phyloP scores from a whole-genome alignment of 306 rosid species.

The Trichosanthes truncata region DNA sequence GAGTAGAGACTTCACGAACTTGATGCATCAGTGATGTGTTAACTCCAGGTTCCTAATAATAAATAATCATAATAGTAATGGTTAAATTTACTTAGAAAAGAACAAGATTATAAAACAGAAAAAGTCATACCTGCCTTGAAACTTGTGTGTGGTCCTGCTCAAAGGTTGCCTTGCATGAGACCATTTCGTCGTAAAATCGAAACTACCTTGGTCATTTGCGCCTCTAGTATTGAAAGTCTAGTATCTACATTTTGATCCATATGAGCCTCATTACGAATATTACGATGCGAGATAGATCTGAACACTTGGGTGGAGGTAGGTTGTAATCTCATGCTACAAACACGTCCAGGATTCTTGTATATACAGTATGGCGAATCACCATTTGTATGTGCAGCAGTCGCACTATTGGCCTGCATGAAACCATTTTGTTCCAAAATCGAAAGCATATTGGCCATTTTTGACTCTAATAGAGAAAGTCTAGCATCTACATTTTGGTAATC shows the following conservation, averaged over 20 bases:
- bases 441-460: background rate
- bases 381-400: background rate
- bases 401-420: background rate
- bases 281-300: background rate
- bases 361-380: background rate
- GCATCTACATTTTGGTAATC: constrained; percentile 2
- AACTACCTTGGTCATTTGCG: background rate
- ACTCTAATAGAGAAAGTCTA: background rate
- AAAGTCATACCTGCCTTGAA: background rate
- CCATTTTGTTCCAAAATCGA: constrained; percentile 1
- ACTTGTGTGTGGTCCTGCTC: background rate
- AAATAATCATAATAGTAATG: background rate
- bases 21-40: background rate
- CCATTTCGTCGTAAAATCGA: background rate
- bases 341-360: constrained; percentile 3
- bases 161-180: background rate
- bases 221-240: background rate
- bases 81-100: background rate
- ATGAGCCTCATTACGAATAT: background rate
- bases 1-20: background rate
- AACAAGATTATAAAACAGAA: background rate
- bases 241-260: constrained; percentile 6
- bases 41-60: background rate
- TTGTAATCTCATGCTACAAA: background rate
- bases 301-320: background rate